Evolutionary conservation across 108 stramenopile species (phyloP), one percentile per base, ranked within the genome.

Genomic region (Licmophora abbreviata): DNA sequence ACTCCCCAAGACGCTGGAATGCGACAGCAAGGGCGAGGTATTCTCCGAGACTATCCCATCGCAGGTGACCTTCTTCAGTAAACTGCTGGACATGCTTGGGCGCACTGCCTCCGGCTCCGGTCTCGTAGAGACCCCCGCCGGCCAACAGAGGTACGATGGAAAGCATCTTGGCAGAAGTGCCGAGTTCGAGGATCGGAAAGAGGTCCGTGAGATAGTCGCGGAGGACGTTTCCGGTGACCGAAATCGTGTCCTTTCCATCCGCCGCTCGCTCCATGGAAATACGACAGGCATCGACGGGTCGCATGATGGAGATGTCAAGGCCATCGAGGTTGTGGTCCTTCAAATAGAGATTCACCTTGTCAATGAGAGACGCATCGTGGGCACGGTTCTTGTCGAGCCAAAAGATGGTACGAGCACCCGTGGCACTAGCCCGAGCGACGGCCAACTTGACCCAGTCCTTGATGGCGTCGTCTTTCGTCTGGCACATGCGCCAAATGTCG

Each of bases 81-180:
- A 95, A 92, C 64, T 92, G 90, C 59, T 94, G 84, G 10, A 94
- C 93, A 57, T 94, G 93, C 65, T 94, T 94, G 23, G 93, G 94
- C 29, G 94, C 90, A 30, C 85, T 88, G 21, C 94, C 94, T 31
- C 94, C 94, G 27, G 94, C 94, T 42, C 94, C 94, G 1, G 94
- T 95, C 64, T 95, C 94, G 61, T 90, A 95, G 28, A 95, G 67
- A 35, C 94, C 94, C 33, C 94, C 94, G 29, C 94, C 94, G 25
- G 77, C 78, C 48, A 95, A 62, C 31, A 95, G 66, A 4, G 94
- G 94, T 7, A 95, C 94, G 58, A 95, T 91, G n/a, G 84, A 86
- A 20, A 95, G 76, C 94, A 95, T 95, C 72, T 95, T 95, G 9
- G 94, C 94, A 6, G 79, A 81, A 17, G 94, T 95, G 14, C 94